Evolutionary conservation across 768 basidiomycete genomes (phyloP).

Genomic region (Tubosaeta brunneosetosa): DNA sequence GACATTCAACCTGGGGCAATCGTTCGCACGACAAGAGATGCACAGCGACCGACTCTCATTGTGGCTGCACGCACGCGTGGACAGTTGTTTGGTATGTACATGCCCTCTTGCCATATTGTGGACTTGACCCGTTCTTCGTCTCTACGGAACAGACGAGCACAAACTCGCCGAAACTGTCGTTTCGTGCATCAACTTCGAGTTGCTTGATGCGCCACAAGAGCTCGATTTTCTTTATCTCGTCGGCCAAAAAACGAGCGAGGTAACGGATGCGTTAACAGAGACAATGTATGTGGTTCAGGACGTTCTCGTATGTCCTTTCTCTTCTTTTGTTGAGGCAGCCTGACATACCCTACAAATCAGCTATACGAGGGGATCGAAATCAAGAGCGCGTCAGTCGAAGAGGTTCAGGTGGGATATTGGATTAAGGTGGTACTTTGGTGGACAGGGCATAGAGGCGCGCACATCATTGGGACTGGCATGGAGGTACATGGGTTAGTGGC

Average conservation of each 20-base stretch:
- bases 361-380: slow-evolving; percentile 1
- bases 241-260: slow-evolving; percentile 1
- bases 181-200: slow-evolving; percentile 3
- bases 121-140: not conserved
- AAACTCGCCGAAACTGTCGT: slow-evolving; percentile 7
- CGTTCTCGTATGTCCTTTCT: slow-evolving; percentile 8
- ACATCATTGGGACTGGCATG: not conserved
- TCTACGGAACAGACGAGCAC: slow-evolving; percentile 7
- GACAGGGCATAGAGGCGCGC: not conserved
- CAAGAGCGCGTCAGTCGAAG: not conserved
- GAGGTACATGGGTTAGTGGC: no score
- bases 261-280: not conserved
- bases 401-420: slow-evolving; percentile 21
- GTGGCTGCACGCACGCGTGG: not conserved
- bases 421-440: slow-evolving; percentile 3
- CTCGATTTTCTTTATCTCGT: slow-evolving; percentile 10
- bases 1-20: not conserved
- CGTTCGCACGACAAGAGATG: not conserved
- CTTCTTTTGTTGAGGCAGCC: not conserved
- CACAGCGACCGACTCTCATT: slow-evolving; percentile 3
- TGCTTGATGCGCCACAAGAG: slow-evolving; percentile 6
- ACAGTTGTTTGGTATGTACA: slow-evolving; percentile 13
- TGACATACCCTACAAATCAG: not conserved
- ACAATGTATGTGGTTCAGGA: not conserved
- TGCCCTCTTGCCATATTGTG: not conserved